Evolutionary conservation across 305 asterid species (phyloP), one percentile per base, ranked within the genome.

Genomic region (Fraxinus floribunda): DNA sequence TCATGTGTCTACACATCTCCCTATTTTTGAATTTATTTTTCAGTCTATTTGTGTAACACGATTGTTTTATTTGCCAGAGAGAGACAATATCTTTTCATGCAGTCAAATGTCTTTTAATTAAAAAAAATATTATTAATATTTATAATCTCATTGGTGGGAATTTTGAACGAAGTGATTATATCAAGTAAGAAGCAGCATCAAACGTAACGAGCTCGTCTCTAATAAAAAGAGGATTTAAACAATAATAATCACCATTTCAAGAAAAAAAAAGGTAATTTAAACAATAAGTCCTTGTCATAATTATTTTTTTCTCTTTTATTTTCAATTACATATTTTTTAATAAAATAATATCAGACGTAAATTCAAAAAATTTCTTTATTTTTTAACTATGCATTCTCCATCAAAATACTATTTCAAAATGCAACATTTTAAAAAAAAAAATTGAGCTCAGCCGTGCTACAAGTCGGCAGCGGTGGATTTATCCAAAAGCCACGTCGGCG

Each of bases 401-500:
- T 44, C 5, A 44, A 44, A 11, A 44, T 13, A 44, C 5, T 11
- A 44, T 44, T 10, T 44, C 5, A 10, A 44, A 39, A 11, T 3
- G 2, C 13, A 44, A 0, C 3, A 44, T 44, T 16, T 32, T 26
- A 0, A 0, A 26, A 9, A 11, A 44, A 11, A 44, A 44, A 44
- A 6, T 5, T 44, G 2, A 13, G 52, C n/a, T 44, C 55, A 44
- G 0, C 2, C 18, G 15, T 44, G n/a, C 55, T 44, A 44, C 1
- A 13, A 4, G 57, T 7, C 71, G 71, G 71, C 71, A 20, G 32
- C 5, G 6, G 71, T 1, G 29, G 29, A 62, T 0, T 62, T 39
- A 20, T 32, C 70, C 29, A 13, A 34, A 75, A 44, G 72, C 84
- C 86, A 79, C 88, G 86, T 83, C 70, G 22, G 35, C 80, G 82